phyloP scores from a whole-genome alignment of 306 rosid genomes.

The Cucurbita moschata region DNA sequence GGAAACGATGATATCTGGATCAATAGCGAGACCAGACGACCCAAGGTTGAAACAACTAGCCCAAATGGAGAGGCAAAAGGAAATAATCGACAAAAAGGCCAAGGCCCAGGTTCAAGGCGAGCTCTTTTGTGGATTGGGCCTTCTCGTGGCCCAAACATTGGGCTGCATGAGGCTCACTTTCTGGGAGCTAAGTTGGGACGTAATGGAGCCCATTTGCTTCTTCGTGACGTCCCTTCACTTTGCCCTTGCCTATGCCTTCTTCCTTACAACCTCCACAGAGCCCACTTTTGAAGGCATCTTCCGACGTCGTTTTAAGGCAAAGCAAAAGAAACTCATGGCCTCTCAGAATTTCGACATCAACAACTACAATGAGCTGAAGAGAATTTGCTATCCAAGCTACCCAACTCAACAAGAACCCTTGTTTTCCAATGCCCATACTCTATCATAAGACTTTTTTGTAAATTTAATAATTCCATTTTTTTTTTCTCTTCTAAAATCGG shows the following conservation, averaged over 20 bases:
- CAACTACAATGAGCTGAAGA: constrained; percentile 31
- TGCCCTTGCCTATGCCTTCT: constrained; percentile 43
- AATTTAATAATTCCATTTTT: not conserved
- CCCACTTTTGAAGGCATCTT: constrained; percentile 65
- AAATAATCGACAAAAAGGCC: constrained; percentile 38
- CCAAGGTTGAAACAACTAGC: constrained; percentile 37
- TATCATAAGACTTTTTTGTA: not conserved
- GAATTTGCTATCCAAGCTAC: constrained; percentile 35
- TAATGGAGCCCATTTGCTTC: constrained; percentile 96
- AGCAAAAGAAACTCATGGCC: constrained; percentile 48
- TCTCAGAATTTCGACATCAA: constrained; percentile 27
- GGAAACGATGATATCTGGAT: constrained; percentile 26
- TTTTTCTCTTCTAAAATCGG: not conserved
- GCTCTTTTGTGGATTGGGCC: constrained; percentile 51
- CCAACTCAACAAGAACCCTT: constrained; percentile 5
- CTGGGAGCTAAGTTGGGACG: constrained; percentile 94
- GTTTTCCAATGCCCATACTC: not conserved
- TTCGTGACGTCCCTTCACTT: constrained; percentile 43
- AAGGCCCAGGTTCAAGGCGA: constrained; percentile 36
- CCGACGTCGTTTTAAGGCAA: constrained; percentile 31
- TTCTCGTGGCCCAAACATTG: constrained; percentile 32
- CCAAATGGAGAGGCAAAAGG: constrained; percentile 41
- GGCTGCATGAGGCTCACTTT: constrained; percentile 78
- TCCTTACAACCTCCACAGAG: constrained; percentile 49
- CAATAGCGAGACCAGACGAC: constrained; percentile 41